A percentile compares a stretch with the other conserved stretches of the same genome.
phyloP scores from a whole-genome alignment of 208 protist species.

The Wallacemonas sp. region DNA sequence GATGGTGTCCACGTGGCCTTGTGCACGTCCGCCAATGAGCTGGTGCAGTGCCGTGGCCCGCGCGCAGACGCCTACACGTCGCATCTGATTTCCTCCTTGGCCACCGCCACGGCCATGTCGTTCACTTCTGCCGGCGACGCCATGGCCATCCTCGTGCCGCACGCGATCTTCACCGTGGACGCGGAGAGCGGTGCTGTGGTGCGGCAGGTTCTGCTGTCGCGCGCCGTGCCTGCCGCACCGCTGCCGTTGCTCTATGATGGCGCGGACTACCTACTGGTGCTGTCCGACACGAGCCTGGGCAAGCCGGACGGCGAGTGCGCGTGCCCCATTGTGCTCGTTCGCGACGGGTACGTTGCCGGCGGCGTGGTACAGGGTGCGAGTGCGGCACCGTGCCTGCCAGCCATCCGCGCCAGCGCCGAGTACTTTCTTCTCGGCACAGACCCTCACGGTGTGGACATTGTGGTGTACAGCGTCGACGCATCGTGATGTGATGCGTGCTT shows the following conservation, averaged over 20 bases:
- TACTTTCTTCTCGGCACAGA: neutral
- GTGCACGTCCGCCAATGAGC: neutral
- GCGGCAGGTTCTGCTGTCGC: neutral
- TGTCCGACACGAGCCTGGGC: too few relatives aligned
- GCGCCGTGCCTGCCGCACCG: neutral
- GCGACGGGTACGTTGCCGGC: conserved; percentile 3
- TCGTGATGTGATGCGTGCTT: neutral
- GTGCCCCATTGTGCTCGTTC: neutral
- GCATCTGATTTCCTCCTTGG: neutral
- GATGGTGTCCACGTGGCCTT: neutral
- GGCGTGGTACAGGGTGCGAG: neutral
- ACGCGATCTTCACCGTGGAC: neutral
- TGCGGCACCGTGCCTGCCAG: too few relatives aligned
- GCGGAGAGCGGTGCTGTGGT: neutral
- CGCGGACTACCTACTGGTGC: neutral
- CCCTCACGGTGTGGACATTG: neutral
- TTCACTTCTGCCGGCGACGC: neutral
- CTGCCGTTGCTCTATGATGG: conserved; percentile 5
- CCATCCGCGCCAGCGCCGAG: neutral
- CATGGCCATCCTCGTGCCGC: neutral
- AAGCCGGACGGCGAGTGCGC: neutral
- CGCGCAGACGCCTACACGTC: neutral
- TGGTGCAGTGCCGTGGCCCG: neutral
- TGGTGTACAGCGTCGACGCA: neutral
- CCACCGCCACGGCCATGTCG: neutral